Percentiles rank a stretch among this genome's conserved stretches.
These are phyloP conservation scores for Penicillium hesseltinei DNA, from an alignment of 2,329 filamentous ascomycete genomes.

Conservation along the genomic window DNA sequence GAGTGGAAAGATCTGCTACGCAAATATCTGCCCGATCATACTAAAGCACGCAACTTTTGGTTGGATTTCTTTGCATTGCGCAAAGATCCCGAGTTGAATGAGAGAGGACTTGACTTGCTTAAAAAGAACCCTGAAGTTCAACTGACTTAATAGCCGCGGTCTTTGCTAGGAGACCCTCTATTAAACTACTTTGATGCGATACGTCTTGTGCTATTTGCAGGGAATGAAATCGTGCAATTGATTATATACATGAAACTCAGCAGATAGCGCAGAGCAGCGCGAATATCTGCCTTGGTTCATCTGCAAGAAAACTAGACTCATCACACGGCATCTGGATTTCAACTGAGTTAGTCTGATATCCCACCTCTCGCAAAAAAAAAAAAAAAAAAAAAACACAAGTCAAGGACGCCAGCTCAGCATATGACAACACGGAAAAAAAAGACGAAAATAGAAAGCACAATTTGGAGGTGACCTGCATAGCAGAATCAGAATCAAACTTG, in stretches of 20 bases:
- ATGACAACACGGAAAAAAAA: neutral
- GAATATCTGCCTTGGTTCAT: neutral
- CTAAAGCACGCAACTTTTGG: neutral
- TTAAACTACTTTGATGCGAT: neutral
- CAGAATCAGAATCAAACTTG: conserved; percentile 3
- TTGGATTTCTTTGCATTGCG: neutral
- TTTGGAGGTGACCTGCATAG: conserved; percentile 3
- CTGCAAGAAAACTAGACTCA: neutral
- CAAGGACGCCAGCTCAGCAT: conserved; percentile 5
- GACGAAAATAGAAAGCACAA: neutral
- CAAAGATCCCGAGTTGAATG: no score
- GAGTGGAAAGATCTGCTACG: neutral
- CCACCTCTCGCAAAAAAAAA: neutral
- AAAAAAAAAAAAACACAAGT: neutral
- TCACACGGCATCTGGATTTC: neutral
- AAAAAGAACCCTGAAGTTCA: neutral
- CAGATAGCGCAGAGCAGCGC: neutral
- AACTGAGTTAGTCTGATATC: neutral
- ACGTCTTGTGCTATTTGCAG: neutral
- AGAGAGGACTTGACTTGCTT: no score
- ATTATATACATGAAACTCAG: neutral
- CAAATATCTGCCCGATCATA: neutral
- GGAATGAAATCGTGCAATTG: neutral
- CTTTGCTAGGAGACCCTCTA: no score
- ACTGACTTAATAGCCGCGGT: neutral